Conservation (phyloP, 176 grass and related monocot species). For the Olyra latifolia region DNA sequence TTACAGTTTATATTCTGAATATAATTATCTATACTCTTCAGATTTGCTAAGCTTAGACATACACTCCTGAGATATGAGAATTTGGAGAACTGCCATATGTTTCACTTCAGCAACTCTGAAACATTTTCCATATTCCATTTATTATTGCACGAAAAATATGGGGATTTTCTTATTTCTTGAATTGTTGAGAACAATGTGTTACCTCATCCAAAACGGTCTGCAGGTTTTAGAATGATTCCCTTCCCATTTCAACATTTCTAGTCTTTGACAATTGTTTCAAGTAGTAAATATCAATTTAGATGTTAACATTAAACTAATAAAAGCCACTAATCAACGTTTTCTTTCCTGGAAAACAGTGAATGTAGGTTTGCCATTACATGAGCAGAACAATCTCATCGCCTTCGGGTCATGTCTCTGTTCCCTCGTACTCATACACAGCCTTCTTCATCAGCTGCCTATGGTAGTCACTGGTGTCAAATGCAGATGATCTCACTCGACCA, state of each 20-base stretch:
- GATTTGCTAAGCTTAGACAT: neutral
- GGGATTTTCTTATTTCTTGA: neutral
- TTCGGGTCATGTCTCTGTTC: neutral
- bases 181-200: neutral
- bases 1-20: neutral
- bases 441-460: neutral
- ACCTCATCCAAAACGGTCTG: neutral
- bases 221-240: neutral
- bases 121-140: neutral
- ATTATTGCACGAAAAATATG: neutral
- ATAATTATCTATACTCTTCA: neutral
- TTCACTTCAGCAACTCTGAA: neutral
- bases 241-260: neutral
- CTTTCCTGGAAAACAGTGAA: neutral
- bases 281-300: neutral
- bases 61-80: neutral
- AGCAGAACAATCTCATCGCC: neutral
- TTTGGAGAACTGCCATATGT: neutral
- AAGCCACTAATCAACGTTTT: neutral
- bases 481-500: slow-evolving; percentile 31
- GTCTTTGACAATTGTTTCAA: neutral
- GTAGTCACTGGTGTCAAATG: slow-evolving; percentile 16
- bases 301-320: neutral
- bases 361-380: neutral
- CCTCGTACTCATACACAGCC: neutral